These are phyloP conservation scores for Rusavskia elegans DNA, from an alignment of 495 filamentous ascomycete genomes.

Conservation along the genomic window DNA sequence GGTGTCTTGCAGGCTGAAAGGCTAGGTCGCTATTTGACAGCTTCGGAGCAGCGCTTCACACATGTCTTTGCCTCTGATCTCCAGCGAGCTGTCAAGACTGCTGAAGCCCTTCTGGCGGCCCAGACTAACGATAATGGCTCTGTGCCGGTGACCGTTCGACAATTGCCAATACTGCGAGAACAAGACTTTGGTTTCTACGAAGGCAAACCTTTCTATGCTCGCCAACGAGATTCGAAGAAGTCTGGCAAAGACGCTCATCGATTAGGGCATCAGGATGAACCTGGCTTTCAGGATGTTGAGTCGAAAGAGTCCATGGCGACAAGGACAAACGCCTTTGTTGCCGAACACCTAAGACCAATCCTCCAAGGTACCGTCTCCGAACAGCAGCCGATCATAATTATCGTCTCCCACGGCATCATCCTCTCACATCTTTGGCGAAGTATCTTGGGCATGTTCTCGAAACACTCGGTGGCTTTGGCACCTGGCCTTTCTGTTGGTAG, in stretches of 20 bases:
- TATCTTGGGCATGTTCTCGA: conserved; percentile 37
- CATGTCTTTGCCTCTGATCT: conserved; percentile 71
- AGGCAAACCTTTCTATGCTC: conserved; percentile 33
- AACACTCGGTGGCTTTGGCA: conserved; percentile 19
- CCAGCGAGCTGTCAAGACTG: conserved; percentile 56
- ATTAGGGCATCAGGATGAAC: conserved; percentile 14
- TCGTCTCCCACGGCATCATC: conserved; percentile 72
- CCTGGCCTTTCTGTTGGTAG: conserved; percentile 9
- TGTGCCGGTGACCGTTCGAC: conserved; percentile 18
- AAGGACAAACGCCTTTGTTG: conserved; percentile 47
- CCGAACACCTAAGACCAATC: conserved; percentile 39
- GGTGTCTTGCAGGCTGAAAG: conserved; percentile 58
- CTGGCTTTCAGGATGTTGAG: conserved; percentile 36
- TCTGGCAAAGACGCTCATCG: conserved; percentile 12
- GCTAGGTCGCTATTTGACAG: conserved; percentile 43
- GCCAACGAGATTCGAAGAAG: conserved; percentile 4
- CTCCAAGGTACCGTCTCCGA: conserved; percentile 20
- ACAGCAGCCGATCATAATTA: conserved; percentile 29
- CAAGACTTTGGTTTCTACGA: conserved; percentile 59
- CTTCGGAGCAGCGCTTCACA: conserved; percentile 28
- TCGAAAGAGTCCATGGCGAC: conserved; percentile 45
- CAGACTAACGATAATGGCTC: conserved; percentile 17
- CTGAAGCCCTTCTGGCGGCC: conserved; percentile 41
- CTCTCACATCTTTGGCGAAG: conserved; percentile 49
- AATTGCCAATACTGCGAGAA: conserved; percentile 44